Evolutionary conservation across 2,329 filamentous ascomycete genomes (phyloP).

Genomic region (Colletotrichum tropicale): DNA sequence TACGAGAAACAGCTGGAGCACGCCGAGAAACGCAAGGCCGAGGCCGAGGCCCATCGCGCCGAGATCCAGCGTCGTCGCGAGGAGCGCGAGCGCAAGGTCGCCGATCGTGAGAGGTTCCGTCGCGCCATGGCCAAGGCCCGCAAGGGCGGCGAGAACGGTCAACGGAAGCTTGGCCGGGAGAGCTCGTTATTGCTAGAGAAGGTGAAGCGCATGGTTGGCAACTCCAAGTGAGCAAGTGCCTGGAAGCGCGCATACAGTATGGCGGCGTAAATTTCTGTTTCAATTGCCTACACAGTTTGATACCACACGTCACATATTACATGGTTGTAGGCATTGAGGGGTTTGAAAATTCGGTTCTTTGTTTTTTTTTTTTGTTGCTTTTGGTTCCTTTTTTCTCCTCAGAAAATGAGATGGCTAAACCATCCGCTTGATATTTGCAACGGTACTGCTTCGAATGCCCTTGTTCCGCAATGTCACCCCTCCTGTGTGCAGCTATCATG

Average conservation of each 20-base stretch:
- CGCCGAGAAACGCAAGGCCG: slow-evolving; percentile 47
- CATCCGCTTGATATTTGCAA: slow-evolving; percentile 3
- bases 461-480: not conserved
- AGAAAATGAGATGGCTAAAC: not conserved
- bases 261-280: not conserved
- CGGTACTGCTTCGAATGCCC: not conserved
- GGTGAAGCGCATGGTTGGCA: slow-evolving; percentile 73
- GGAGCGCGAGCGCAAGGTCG: slow-evolving; percentile 68
- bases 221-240: slow-evolving; percentile 20
- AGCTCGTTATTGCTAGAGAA: slow-evolving; percentile 79
- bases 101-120: slow-evolving; percentile 68
- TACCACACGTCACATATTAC: not conserved
- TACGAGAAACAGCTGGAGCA: slow-evolving; percentile 67
- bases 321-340: not conserved
- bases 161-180: slow-evolving; percentile 82
- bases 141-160: slow-evolving; percentile 68
- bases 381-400: not conserved
- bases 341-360: not conserved
- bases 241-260: not conserved
- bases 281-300: not conserved
- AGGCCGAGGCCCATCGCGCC: slow-evolving; percentile 44
- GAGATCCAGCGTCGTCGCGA: slow-evolving; percentile 56
- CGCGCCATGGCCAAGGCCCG: slow-evolving; percentile 77
- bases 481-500: not conserved
- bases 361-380: not conserved